phyloP scores from a whole-genome alignment of 345 rosid genomes.

The Corchorus olitorius region DNA sequence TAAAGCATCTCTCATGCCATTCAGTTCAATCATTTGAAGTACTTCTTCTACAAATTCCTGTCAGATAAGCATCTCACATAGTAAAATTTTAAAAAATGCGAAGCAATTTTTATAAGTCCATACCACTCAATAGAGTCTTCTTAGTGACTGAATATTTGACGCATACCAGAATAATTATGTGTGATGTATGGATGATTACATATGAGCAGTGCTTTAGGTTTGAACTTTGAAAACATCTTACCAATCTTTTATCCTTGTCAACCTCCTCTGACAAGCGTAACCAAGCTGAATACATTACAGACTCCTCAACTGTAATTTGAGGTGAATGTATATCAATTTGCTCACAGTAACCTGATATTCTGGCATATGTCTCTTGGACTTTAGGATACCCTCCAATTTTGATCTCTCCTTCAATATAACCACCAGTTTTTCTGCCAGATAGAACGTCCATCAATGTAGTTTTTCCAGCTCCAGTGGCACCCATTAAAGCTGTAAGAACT shows the following conservation, averaged over 20 bases:
- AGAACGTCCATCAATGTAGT: slow-evolving; percentile 77
- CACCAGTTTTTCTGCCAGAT: slow-evolving; percentile 53
- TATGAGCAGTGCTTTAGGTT: neutral
- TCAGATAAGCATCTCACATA: neutral
- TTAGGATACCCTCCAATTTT: slow-evolving; percentile 63
- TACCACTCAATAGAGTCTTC: too few relatives aligned
- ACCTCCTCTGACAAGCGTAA: slow-evolving; percentile 49
- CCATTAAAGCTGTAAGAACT: slow-evolving; percentile 81
- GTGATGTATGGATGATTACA: neutral
- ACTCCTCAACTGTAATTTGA: slow-evolving; percentile 71
- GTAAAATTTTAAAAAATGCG: too few relatives aligned
- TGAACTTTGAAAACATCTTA: slow-evolving; percentile 24
- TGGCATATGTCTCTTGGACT: slow-evolving; percentile 70
- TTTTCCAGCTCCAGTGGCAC: slow-evolving; percentile 87
- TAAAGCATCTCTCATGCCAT: slow-evolving; percentile 46
- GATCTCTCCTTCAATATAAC: slow-evolving; percentile 70
- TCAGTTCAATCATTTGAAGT: slow-evolving; percentile 53
- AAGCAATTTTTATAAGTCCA: neutral
- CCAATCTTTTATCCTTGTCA: slow-evolving; percentile 32
- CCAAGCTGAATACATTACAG: slow-evolving; percentile 74
- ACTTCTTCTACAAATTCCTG: slow-evolving; percentile 58
- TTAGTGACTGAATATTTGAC: neutral
- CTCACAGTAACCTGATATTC: slow-evolving; percentile 83
- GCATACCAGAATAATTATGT: neutral
- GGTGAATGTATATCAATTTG: slow-evolving; percentile 82